Conservation (phyloP, 2,329 filamentous ascomycete genomes). For the Trichocomaceae sp. region DNA sequence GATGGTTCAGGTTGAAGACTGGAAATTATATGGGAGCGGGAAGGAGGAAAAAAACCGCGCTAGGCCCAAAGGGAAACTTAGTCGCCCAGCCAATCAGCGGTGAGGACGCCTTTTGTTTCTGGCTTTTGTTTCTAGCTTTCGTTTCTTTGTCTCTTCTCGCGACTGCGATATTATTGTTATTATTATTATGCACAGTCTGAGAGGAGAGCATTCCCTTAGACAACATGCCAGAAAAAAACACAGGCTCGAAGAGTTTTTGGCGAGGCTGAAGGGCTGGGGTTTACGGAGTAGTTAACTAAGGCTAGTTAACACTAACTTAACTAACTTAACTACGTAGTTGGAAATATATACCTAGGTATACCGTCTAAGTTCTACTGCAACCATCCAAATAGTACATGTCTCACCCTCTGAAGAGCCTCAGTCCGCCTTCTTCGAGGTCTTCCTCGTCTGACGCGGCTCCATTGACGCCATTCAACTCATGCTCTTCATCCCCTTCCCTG, state of each 20-base stretch:
- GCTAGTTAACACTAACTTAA: too few relatives aligned
- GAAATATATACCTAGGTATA: too few relatives aligned
- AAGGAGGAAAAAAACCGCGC: constrained; percentile 4
- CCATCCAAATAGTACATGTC: background rate
- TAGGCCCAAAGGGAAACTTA: constrained; percentile 6
- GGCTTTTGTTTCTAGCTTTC: background rate
- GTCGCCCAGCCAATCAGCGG: background rate
- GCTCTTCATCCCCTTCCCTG: constrained; percentile 51
- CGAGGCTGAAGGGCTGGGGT: background rate
- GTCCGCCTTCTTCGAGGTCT: constrained; percentile 25
- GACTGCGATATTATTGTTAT: background rate
- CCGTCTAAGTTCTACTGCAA: background rate
- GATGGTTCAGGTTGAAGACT: background rate
- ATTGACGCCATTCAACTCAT: constrained; percentile 26
- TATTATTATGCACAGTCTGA: background rate
- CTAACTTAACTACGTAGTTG: too few relatives aligned
- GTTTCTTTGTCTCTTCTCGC: background rate
- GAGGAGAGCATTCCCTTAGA: background rate
- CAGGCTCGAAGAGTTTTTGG: background rate
- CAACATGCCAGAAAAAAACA: background rate
- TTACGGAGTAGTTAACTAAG: background rate
- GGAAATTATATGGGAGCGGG: constrained; percentile 5
- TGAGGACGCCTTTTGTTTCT: background rate
- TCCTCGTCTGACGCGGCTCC: constrained; percentile 26
- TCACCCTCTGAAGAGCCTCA: constrained; percentile 28